A percentile compares a stretch with the other conserved stretches of the same genome.
phyloP scores from a whole-genome alignment of 768 basidiomycete genomes.

The Agrocybe chaxingu region DNA sequence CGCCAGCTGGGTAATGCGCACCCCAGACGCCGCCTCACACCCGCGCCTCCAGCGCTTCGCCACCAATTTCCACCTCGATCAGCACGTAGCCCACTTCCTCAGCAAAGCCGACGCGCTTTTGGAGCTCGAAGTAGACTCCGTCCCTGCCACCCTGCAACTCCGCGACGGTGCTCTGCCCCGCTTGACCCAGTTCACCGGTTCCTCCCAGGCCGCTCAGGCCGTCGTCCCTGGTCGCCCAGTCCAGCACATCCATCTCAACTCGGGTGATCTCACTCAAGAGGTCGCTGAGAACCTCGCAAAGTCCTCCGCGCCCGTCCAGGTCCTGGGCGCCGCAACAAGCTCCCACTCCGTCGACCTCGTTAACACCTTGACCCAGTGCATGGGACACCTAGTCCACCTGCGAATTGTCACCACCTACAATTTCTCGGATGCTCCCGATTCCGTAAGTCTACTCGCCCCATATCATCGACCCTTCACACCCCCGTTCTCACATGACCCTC shows the following conservation, averaged over 20 bases:
- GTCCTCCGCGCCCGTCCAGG: constrained; percentile 47
- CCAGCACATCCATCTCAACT: constrained; percentile 57
- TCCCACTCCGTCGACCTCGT: constrained; percentile 57
- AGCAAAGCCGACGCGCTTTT: constrained; percentile 48
- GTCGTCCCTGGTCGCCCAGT: constrained; percentile 69
- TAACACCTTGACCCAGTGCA: constrained; percentile 47
- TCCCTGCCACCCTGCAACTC: constrained; percentile 31
- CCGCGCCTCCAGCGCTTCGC: constrained; percentile 52
- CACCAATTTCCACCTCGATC: constrained; percentile 60
- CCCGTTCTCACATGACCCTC: constrained; percentile 20
- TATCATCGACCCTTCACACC: constrained; percentile 10
- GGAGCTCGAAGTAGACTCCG: constrained; percentile 54
- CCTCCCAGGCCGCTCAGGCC: constrained; percentile 48
- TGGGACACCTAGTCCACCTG: constrained; percentile 63
- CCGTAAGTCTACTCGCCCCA: constrained; percentile 36
- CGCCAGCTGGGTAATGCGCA: constrained; percentile 53
- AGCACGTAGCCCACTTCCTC: constrained; percentile 58
- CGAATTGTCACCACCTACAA: constrained; percentile 59
- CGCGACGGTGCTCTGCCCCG: constrained; percentile 35
- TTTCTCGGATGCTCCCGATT: constrained; percentile 46
- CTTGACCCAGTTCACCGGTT: constrained; percentile 60
- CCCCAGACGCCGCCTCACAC: constrained; percentile 28
- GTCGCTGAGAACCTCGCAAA: constrained; percentile 49
- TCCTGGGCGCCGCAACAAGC: constrained; percentile 59
- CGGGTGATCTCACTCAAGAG: constrained; percentile 56